Conservation (phyloP, 1,284 basidiomycete genomes). For the Sporisorium sorghi region DNA sequence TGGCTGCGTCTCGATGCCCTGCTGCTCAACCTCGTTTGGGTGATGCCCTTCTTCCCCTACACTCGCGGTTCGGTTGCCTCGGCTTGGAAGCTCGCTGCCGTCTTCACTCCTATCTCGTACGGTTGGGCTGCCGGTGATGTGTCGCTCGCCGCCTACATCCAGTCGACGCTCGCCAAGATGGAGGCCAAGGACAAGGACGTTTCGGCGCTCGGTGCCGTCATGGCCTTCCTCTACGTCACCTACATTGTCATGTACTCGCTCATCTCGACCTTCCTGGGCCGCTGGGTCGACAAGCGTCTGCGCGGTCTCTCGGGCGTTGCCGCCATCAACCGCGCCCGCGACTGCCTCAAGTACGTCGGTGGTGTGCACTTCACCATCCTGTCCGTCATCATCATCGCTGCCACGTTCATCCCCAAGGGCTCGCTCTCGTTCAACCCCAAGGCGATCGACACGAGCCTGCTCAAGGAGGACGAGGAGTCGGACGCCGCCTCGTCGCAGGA, state of each 20-base stretch:
- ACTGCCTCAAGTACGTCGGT: slow-evolving; percentile 63
- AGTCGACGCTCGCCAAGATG: slow-evolving; percentile 67
- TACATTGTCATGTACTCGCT: slow-evolving; percentile 67
- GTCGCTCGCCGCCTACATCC: slow-evolving; percentile 70
- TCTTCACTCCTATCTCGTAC: slow-evolving; percentile 68
- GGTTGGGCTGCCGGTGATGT: slow-evolving; percentile 71
- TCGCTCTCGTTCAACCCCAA: slow-evolving; percentile 69
- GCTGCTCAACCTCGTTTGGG: slow-evolving; percentile 69
- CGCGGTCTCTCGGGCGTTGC: slow-evolving; percentile 32
- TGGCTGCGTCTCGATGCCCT: slow-evolving; percentile 69
- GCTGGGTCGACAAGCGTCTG: slow-evolving; percentile 66
- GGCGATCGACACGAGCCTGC: slow-evolving; percentile 54
- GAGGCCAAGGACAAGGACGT: slow-evolving; percentile 67
- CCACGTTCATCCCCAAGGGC: slow-evolving; percentile 69
- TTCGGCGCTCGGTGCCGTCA: slow-evolving; percentile 69
- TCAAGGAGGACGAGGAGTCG: slow-evolving; percentile 53
- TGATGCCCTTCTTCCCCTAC: slow-evolving; percentile 66
- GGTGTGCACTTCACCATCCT: slow-evolving; percentile 69
- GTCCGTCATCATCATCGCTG: slow-evolving; percentile 66
- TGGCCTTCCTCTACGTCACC: slow-evolving; percentile 67
- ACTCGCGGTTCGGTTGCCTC: slow-evolving; percentile 33
- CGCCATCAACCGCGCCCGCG: slow-evolving; percentile 51
- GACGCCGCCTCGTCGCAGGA: slow-evolving; percentile 21
- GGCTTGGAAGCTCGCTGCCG: slow-evolving; percentile 65
- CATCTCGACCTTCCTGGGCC: slow-evolving; percentile 68